These are phyloP conservation scores for Hypsizygus marmoreus DNA, from an alignment of 768 basidiomycete species.

Conservation along the genomic window DNA sequence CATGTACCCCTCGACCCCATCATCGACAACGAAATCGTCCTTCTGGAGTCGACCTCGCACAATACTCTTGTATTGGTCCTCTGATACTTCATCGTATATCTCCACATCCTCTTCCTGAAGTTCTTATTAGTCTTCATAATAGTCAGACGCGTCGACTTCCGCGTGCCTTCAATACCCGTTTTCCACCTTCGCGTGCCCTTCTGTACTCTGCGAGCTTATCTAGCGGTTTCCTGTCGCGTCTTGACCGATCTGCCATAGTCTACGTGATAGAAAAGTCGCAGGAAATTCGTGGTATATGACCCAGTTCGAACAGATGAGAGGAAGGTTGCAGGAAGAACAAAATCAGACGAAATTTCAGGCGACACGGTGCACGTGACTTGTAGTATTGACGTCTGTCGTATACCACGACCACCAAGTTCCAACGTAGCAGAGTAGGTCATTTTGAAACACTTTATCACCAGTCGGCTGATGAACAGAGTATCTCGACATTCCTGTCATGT, in stretches of 20 bases:
- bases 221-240: slow-evolving; percentile 33
- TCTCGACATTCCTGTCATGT: too few species aligned
- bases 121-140: slow-evolving; percentile 2
- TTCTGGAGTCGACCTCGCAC: slow-evolving; percentile 79
- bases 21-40: slow-evolving; percentile 96
- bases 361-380: too few species aligned
- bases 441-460: too few species aligned
- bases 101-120: slow-evolving; percentile 57
- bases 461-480: too few species aligned
- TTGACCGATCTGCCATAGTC: slow-evolving; percentile 44
- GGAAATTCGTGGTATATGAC: too few species aligned
- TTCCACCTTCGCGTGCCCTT: slow-evolving; percentile 18
- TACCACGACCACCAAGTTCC: too few species aligned
- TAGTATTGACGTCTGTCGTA: too few species aligned
- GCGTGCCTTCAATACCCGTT: slow-evolving; percentile 14
- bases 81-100: slow-evolving; percentile 88
- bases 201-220: slow-evolving; percentile 20
- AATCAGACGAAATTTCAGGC: too few species aligned
- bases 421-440: too few species aligned
- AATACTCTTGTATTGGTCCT: slow-evolving; percentile 85
- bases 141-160: slow-evolving; percentile 7
- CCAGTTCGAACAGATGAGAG: too few species aligned
- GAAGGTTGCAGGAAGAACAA: too few species aligned
- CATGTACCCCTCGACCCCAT: slow-evolving; percentile 87
- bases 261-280: too few species aligned